Evolutionary conservation across 2,329 filamentous ascomycete genomes (phyloP).

Genomic region (Phoma sp.): DNA sequence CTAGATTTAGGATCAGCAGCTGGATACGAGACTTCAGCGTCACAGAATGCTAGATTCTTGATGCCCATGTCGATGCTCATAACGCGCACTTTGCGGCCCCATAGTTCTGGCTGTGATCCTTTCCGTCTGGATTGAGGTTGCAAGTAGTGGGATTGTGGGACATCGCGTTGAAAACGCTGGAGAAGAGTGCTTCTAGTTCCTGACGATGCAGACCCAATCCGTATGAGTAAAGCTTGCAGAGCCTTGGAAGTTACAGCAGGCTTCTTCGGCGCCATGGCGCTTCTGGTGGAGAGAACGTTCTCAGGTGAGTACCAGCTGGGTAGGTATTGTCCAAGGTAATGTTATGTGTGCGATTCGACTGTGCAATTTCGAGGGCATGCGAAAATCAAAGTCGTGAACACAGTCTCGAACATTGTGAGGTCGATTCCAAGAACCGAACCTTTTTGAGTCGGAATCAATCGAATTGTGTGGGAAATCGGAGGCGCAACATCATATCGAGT

Average conservation of each 20-base stretch:
- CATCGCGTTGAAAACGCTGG: slow-evolving; percentile 57
- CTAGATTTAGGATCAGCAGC: neutral
- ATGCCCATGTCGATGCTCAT: slow-evolving; percentile 87
- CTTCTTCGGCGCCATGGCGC: slow-evolving; percentile 26
- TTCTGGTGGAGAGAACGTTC: too few relatives aligned
- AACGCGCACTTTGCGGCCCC: slow-evolving; percentile 53
- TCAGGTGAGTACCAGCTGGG: too few relatives aligned
- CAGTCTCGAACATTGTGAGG: neutral
- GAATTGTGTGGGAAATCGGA: neutral
- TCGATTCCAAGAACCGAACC: neutral
- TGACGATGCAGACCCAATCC: slow-evolving; percentile 65
- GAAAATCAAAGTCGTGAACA: neutral
- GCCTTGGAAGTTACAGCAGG: slow-evolving; percentile 54
- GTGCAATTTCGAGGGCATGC: neutral
- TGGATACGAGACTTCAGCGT: slow-evolving; percentile 55
- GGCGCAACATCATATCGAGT: neutral
- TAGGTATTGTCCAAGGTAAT: neutral
- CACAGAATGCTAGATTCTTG: slow-evolving; percentile 78
- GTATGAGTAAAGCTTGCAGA: slow-evolving; percentile 66
- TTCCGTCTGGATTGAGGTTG: neutral
- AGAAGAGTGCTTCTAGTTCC: slow-evolving; percentile 67
- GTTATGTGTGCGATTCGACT: neutral
- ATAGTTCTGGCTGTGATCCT: slow-evolving; percentile 29
- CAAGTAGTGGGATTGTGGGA: slow-evolving; percentile 22
- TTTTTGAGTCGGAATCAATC: neutral